Base-by-base conservation (phyloP, 2,329 filamentous ascomycete species). In the Fusarium brachygibbosum region DNA sequence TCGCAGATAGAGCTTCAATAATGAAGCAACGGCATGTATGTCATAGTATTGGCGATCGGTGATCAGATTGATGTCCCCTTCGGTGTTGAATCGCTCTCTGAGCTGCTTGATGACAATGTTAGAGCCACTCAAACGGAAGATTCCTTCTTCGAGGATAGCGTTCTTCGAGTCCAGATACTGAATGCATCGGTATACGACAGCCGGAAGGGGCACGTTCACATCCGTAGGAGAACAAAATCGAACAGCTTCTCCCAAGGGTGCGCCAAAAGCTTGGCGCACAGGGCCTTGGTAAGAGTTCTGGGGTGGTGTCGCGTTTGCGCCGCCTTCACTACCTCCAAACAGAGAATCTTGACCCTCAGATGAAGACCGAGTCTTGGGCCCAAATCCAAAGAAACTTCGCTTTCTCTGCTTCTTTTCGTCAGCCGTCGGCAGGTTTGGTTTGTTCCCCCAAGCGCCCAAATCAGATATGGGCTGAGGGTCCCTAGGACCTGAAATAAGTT, bases 111-210 rank as follows among this genome's bases (percentile, higher is more conserved):
- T 97, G 50, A 97, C 91, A 56, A 97, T 88, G 76, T 97, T 98
- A 1, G 95, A 98, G n/a, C 96, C 96, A 78, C 94, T 98, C 41
- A 99, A 85, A 52, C 96, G 90, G 85, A 99, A 99, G 41, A 99
- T 97, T 42, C 96, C 96, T 79, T 99, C 96, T 78, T 99, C 96
- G 8, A 85, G 85, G 48, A 91, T 86, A 13, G 94, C 96, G 66
- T 92, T 89, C 82, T 94, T 94, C 9, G 88, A 87, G 70, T 93
- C 91, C 19, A 99, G 86, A 78, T 97, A 99, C 78, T 98, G 93
- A 66, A 99, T 92, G 76, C 94, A 98, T 59, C 96, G 91, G 81
- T 97, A 99, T 11, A 98, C 93, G 4, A 99, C 96, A 9, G 95
- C 93, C 2, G 96, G 96, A 29, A 99, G 83, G 29, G 92, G 90